Evolutionary conservation across 208 protist species (phyloP).

Genomic region (Acanthamoeba sp.): DNA sequence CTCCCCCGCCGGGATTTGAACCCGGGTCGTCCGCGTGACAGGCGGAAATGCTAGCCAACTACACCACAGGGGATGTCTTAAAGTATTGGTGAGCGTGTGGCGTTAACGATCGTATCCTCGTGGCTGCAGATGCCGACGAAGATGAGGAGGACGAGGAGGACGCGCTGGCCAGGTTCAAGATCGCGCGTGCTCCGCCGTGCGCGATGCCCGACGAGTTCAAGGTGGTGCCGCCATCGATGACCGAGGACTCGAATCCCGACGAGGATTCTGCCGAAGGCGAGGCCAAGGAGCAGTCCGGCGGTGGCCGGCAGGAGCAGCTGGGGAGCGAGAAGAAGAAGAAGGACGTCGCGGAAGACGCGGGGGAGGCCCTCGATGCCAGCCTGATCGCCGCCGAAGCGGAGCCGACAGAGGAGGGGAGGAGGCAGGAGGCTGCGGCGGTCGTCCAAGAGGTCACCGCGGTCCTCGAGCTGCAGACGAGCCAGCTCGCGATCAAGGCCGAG

Average conservation of each 20-base stretch:
- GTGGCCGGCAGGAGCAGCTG: background rate
- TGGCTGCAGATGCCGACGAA: too few species aligned
- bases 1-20: conserved; percentile 36
- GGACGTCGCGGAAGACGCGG: background rate
- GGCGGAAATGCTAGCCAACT: conserved; percentile 59
- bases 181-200: background rate
- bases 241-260: background rate
- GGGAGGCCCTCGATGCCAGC: too few species aligned
- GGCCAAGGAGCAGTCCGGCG: background rate
- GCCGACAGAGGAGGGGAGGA: background rate
- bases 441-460: background rate
- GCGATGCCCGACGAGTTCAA: conserved; percentile 66
- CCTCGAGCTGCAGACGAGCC: background rate
- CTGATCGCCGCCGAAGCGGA: background rate
- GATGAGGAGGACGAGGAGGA: too few species aligned
- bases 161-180: background rate
- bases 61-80: conserved; percentile 52
- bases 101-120: too few species aligned
- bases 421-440: background rate
- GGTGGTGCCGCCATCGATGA: background rate
- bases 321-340: background rate
- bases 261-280: background rate
- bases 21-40: conserved; percentile 54
- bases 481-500: background rate
- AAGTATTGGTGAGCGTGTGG: too few species aligned